These are phyloP conservation scores for Malassezia japonica DNA, from an alignment of 1,284 basidiomycete genomes.

Conservation along the genomic window DNA sequence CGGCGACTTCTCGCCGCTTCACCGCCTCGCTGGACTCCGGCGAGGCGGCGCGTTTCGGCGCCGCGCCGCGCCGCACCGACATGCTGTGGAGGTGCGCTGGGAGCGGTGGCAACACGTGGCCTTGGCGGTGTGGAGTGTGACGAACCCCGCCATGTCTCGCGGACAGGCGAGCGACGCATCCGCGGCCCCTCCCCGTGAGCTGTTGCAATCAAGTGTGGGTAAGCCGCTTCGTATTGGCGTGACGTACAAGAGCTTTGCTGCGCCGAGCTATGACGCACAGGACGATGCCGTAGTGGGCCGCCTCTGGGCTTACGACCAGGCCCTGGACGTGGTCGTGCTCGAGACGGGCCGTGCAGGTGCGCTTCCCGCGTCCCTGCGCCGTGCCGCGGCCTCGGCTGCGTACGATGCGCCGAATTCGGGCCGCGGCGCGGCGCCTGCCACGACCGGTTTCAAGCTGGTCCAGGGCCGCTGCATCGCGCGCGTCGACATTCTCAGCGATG, in stretches of 20 bases:
- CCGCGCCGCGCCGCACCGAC: too few relatives aligned
- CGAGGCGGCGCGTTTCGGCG: too few relatives aligned
- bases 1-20: conserved; percentile 36
- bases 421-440: background rate
- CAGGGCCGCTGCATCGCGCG: conserved; percentile 26
- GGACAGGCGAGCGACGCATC: background rate
- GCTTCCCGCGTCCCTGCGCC: conserved; percentile 17
- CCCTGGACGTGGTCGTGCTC: conserved; percentile 29
- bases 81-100: too few relatives aligned
- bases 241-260: conserved; percentile 9
- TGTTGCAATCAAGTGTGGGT: conserved; percentile 3
- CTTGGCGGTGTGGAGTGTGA: too few relatives aligned
- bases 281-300: conserved; percentile 25
- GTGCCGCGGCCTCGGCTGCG: conserved; percentile 26
- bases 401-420: conserved; percentile 17
- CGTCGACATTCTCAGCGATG: conserved; percentile 4
- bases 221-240: conserved; percentile 2
- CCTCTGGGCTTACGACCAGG: conserved; percentile 41
- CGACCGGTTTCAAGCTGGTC: conserved; percentile 36
- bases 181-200: background rate
- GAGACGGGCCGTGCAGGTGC: conserved; percentile 23
- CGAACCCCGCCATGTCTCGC: conserved; percentile 2
- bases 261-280: conserved; percentile 16
- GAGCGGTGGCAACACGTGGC: too few relatives aligned
- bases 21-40: too few relatives aligned